Evolutionary conservation across 1,139 yeast genomes (phyloP), one percentile per base, ranked within the genome.

Genomic region (Wickerhamomyces sp.): DNA sequence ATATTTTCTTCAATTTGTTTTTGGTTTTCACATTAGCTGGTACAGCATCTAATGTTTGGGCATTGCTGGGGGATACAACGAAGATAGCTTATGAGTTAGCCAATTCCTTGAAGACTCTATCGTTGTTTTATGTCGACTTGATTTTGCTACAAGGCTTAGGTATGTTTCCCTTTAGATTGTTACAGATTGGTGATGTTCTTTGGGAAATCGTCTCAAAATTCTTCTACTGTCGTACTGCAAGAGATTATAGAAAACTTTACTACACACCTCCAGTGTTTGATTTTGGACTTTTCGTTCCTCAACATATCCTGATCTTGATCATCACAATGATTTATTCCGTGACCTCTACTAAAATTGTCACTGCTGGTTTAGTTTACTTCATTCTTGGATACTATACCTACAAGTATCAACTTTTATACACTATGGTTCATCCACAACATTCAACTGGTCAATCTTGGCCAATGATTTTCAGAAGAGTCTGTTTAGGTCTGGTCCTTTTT

Each of bases 131-230:
- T 64, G 90, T 85, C 42, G 94, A 88, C 62, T 73, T 88, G 63
- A 87, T 88, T 45, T 73, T 88, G 29, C 72, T 88, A 37, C 96
- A 88, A 63, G 96, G 95, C 0, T 65, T 88, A 36, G 95, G 93
- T 1, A 84, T 89, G 76, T 84, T 84, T 60, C 96, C 96, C 1
- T 80, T 86, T 52, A 78, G 87, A 46, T 66, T 88, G 35, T 67
- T 89, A 40, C 75, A 82, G 57, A 65, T 81, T 35, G 72, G 78
- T 38, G 75, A 73, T 47, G 63, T 76, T 41, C 66, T 69, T 2
- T 27, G 50, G 7, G 59, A 57, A 41, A 64, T 75, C 30, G 56
- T 78, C 41, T 62, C 66, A 51, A 59, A 59, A 48, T 35, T 74
- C 71, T 52, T 66, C 72, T 45, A 63, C 70, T 70, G 77, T 45